phyloP scores from a whole-genome alignment of 768 basidiomycete genomes.

The Hysterangium stoloniferum region DNA sequence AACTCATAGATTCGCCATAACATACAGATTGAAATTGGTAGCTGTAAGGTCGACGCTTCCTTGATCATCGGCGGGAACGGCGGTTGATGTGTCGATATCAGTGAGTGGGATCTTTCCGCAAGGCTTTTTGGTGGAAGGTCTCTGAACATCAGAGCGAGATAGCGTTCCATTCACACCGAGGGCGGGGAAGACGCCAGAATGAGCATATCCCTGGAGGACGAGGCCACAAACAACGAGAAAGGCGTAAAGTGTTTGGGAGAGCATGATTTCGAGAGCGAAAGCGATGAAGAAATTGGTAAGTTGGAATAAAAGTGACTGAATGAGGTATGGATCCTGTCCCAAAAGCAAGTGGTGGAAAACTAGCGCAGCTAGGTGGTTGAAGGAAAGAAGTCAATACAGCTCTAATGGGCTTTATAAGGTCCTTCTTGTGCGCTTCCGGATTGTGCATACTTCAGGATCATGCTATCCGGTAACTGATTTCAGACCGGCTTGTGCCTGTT shows the following conservation, averaged over 20 bases:
- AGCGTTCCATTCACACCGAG: constrained; percentile 27
- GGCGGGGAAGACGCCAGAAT: constrained; percentile 31
- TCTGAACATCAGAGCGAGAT: constrained; percentile 23
- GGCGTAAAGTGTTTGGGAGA: background rate
- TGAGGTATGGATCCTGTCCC: background rate
- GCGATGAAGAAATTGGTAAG: background rate
- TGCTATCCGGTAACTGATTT: too few relatives aligned
- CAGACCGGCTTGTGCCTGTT: too few relatives aligned
- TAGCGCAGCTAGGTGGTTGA: background rate
- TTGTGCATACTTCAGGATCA: too few relatives aligned
- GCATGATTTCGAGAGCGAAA: background rate
- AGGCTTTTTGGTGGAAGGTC: constrained; percentile 23
- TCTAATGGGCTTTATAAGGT: background rate
- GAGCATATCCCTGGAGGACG: constrained; percentile 3
- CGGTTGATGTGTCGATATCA: constrained; percentile 30
- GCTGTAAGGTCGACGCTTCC: constrained; percentile 35
- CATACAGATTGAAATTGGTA: constrained; percentile 43
- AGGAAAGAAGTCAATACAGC: background rate
- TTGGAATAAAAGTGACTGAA: background rate
- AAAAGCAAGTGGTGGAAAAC: background rate
- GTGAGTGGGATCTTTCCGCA: constrained; percentile 41
- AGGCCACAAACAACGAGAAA: background rate
- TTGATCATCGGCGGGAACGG: constrained; percentile 23
- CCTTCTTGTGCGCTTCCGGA: background rate
- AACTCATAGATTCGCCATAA: background rate